Evolutionary conservation across 2,329 filamentous ascomycete species (phyloP).

Genomic region (Amesomyces nigricolor): DNA sequence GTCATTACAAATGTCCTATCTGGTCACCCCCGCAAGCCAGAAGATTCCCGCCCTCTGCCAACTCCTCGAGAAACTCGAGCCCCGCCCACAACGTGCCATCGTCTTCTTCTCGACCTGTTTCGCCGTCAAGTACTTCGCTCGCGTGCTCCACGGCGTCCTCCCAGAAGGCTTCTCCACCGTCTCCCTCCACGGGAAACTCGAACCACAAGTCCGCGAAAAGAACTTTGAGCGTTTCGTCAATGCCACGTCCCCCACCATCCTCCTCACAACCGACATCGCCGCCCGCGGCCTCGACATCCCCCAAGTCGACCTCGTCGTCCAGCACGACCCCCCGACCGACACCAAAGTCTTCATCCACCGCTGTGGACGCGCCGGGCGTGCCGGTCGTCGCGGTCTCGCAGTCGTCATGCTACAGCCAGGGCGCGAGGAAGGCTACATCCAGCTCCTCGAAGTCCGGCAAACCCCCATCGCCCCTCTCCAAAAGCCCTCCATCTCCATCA

Average conservation of each 20-base stretch:
- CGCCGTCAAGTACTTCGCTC: conserved; percentile 88
- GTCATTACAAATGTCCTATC: conserved; percentile 85
- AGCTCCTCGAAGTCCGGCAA: conserved; percentile 79
- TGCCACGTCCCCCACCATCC: conserved; percentile 67
- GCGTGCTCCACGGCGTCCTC: conserved; percentile 68
- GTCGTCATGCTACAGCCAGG: conserved; percentile 82
- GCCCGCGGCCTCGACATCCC: conserved; percentile 89
- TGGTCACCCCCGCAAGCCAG: conserved; percentile 67
- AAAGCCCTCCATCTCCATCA: conserved; percentile 51
- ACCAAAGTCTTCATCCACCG: conserved; percentile 89
- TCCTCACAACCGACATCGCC: conserved; percentile 89
- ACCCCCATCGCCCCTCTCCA: conserved; percentile 68
- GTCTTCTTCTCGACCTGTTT: conserved; percentile 92
- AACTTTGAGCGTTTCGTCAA: conserved; percentile 79
- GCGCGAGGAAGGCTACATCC: conserved; percentile 81
- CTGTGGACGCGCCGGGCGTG: conserved; percentile 81
- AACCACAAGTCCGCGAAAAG: conserved; percentile 77
- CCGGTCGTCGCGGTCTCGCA: conserved; percentile 78
- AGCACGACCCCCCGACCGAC: conserved; percentile 62
- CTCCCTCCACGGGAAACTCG: conserved; percentile 87
- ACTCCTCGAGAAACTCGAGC: conserved; percentile 63
- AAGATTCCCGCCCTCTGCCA: conserved; percentile 71
- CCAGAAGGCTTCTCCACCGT: conserved; percentile 64
- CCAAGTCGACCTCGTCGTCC: conserved; percentile 83
- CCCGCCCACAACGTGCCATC: conserved; percentile 76